Percentiles rank a stretch among this genome's conserved stretches.
Evolutionary conservation across 176 grass and related monocot species (phyloP).

Genomic region (Oryza officinalis): DNA sequence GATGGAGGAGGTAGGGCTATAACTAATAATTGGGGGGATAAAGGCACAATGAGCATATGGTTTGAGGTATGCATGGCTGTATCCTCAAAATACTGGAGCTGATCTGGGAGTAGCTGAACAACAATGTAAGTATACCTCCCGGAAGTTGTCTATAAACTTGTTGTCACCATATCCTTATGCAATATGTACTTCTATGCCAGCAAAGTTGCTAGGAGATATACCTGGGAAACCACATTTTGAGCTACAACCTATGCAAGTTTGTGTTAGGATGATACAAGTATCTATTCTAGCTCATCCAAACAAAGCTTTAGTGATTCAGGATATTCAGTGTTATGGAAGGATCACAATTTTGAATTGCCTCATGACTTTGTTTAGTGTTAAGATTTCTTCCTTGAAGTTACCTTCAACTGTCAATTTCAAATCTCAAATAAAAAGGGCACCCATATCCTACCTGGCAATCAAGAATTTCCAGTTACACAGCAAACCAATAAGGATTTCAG

Average conservation of each 20-base stretch:
- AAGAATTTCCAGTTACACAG: not conserved
- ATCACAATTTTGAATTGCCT: conserved; percentile 18
- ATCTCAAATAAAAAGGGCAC: not conserved
- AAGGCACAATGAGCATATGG: not conserved
- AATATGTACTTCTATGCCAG: not conserved
- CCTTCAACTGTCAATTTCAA: conserved; percentile 10
- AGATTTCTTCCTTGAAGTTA: not conserved
- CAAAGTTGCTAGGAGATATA: not conserved
- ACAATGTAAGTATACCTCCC: not conserved
- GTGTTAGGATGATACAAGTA: not conserved
- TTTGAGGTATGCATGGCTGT: not conserved
- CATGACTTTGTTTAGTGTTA: not conserved
- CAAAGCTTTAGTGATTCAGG: not conserved
- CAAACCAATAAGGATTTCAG: not conserved
- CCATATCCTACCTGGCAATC: not conserved
- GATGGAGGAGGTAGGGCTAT: not conserved
- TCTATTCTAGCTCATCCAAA: not conserved
- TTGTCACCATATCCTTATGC: not conserved
- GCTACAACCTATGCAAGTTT: not conserved
- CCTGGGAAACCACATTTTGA: not conserved
- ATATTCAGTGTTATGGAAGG: not conserved
- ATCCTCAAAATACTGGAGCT: not conserved
- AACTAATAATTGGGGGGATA: not conserved
- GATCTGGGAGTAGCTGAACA: not conserved
- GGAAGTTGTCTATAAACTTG: not conserved